phyloP scores from a whole-genome alignment of 345 rosid genomes.

The Turritis glabra region DNA sequence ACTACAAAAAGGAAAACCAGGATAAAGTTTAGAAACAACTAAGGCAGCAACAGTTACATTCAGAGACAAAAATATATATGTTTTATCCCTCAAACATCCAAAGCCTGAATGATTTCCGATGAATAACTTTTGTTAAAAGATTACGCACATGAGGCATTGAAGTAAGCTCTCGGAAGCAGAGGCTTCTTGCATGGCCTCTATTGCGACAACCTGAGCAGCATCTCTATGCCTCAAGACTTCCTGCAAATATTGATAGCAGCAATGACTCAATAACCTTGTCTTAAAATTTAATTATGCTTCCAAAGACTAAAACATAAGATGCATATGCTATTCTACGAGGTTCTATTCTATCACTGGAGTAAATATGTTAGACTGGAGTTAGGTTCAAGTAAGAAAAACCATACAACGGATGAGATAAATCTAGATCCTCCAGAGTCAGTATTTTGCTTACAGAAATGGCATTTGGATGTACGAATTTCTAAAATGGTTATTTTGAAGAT shows the following conservation, averaged over 20 bases:
- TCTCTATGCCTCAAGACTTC: constrained; percentile 88
- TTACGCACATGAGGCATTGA: constrained; percentile 74
- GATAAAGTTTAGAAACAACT: constrained; percentile 3
- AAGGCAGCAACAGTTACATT: background rate
- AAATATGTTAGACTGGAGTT: background rate
- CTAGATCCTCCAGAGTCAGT: background rate
- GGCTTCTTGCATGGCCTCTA: constrained; percentile 94
- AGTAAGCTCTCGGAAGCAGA: constrained; percentile 92
- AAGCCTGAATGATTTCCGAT: background rate
- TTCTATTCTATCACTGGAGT: background rate
- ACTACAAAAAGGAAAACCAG: constrained; percentile 47
- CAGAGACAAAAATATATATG: background rate
- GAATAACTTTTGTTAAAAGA: background rate
- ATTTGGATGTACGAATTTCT: background rate
- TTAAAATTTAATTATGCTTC: background rate
- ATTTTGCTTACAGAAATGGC: background rate
- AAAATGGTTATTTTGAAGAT: background rate
- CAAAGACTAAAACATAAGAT: constrained; percentile 14
- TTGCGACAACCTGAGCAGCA: constrained; percentile 80
- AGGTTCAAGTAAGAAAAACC: background rate
- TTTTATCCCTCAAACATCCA: background rate
- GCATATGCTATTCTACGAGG: background rate
- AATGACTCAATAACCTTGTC: background rate
- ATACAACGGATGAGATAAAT: background rate
- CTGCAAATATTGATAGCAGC: constrained; percentile 40